Base-by-base conservation (phyloP, 1,139 yeast genomes). In the Taphrina communis region DNA sequence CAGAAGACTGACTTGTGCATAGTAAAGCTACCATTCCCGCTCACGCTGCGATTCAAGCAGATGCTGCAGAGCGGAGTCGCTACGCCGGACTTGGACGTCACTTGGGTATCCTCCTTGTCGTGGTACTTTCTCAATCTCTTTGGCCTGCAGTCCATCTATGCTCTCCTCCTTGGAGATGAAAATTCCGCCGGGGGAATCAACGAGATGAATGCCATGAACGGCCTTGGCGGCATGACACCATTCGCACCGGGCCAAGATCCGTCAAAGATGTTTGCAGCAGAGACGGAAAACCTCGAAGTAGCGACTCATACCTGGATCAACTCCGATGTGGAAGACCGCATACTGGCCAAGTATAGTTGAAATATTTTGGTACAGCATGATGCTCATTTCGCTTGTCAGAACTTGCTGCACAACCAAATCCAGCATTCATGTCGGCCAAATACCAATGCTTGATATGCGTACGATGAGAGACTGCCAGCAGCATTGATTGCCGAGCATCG, bases 41-140 rank as follows among this genome's bases (percentile, higher is more conserved):
- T 94, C 68, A 94, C 99, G 0, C 84, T 88, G 57, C 87, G 95
- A 71, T 94, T 94, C 81, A 94, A 94, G 78, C 85, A 88, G 70
- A 93, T 94, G 97, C 80, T 95, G 57, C 99, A 94, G 77, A 86
- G 86, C 42, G 97, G 98, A 2, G 89, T 95, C 12, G 84, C 84
- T 72, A 92, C 98, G 0, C 84, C 88, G 0, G 96, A 94, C 75
- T 82, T 94, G 72, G 95, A 92, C 75, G 97, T 88, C 6, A 82
- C 97, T 52, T 94, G 96, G 85, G 99, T 94, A n/a, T 88, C 96
- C 51, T 88, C 97, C 1, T 88, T 95, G 41, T 92, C 97, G n/a
- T 94, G 98, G 99, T 94, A 94, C 77, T 91, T 94, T 77, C 90
- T 94, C 69, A 90, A 92, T 71, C 85, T 92, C 73, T 80, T 93